phyloP scores from a whole-genome alignment of 306 rosid genomes.

The Arachis hypogaea region DNA sequence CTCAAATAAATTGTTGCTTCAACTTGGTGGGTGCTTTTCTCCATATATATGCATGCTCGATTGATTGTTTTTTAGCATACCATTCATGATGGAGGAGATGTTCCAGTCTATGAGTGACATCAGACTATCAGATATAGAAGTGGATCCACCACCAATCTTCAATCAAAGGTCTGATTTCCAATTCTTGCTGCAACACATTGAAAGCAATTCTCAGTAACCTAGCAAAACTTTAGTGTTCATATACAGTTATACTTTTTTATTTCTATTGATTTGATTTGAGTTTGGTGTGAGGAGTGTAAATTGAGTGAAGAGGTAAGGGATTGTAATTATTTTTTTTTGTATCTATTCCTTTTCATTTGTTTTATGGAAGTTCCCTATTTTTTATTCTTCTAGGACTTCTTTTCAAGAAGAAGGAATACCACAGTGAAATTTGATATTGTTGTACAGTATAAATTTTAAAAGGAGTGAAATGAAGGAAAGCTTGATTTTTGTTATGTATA shows the following conservation, averaged over 20 bases:
- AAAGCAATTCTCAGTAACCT: slow-evolving; percentile 7
- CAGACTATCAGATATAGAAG: no score
- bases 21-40: no score
- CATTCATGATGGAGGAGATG: no score
- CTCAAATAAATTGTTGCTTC: no score
- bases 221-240: slow-evolving; percentile 24
- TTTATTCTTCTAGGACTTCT: slow-evolving; percentile 41
- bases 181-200: no score
- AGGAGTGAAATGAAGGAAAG: slow-evolving; percentile 44
- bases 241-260: slow-evolving; percentile 33
- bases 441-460: slow-evolving; percentile 40
- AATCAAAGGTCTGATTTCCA: no score
- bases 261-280: slow-evolving; percentile 41
- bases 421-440: background rate
- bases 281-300: slow-evolving; percentile 36
- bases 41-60: no score
- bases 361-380: slow-evolving; percentile 34
- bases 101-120: no score
- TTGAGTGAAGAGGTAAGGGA: slow-evolving; percentile 33
- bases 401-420: background rate
- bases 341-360: slow-evolving; percentile 34
- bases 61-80: no score
- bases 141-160: no score
- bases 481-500: slow-evolving; percentile 16
- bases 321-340: slow-evolving; percentile 45